phyloP scores from a whole-genome alignment of 768 basidiomycete genomes.

The Terana coerulea region DNA sequence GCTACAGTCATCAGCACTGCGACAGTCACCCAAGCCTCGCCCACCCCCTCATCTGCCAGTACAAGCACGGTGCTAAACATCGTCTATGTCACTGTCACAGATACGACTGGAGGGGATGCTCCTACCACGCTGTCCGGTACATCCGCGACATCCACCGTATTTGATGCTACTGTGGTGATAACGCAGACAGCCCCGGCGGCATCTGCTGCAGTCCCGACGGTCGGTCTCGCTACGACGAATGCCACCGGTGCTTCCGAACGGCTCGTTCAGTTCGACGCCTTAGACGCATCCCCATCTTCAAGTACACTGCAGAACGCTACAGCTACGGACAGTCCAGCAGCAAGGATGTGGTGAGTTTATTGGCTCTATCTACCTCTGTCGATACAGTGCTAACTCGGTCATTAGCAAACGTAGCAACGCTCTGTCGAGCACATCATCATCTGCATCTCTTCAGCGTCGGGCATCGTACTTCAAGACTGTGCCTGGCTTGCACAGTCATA shows the following conservation, averaged over 20 bases:
- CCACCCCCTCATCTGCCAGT: not conserved
- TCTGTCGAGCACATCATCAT: no score
- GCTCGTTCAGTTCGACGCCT: not conserved
- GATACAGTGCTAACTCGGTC: not conserved
- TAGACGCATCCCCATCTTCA: not conserved
- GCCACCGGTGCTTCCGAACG: not conserved
- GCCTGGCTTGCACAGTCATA: slow-evolving; percentile 17
- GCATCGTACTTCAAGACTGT: not conserved
- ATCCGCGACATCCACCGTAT: slow-evolving; percentile 7
- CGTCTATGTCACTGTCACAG: not conserved
- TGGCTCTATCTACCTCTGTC: no score
- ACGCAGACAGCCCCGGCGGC: slow-evolving; percentile 2
- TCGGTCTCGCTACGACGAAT: not conserved
- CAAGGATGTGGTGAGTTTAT: slow-evolving; percentile 12
- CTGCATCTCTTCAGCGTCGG: not conserved
- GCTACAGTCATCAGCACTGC: slow-evolving; percentile 22
- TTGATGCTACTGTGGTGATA: not conserved
- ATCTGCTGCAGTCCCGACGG: not conserved
- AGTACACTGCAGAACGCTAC: no score
- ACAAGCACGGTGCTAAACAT: not conserved
- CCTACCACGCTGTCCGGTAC: not conserved
- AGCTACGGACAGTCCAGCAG: not conserved
- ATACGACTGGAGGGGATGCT: not conserved
- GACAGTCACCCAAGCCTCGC: slow-evolving; percentile 18
- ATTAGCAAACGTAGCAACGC: no score